These are phyloP conservation scores for Phytophthora cactorum DNA, from an alignment of 352 stramenopile species.

Conservation along the genomic window DNA sequence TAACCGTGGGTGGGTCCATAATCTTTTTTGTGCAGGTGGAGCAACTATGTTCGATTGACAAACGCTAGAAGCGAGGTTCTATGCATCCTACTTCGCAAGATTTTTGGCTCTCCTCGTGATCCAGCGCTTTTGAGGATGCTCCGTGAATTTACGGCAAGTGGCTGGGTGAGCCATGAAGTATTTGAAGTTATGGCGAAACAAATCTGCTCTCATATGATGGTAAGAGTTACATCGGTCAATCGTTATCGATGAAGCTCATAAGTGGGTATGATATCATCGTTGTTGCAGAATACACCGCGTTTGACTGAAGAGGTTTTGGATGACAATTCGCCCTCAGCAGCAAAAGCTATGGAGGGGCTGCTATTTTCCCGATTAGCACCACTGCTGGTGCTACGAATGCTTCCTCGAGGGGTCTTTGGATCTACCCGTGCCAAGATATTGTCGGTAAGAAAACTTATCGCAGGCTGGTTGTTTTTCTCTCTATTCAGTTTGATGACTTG, in stretches of 20 bases:
- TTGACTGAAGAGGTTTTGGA: slow-evolving; percentile 58
- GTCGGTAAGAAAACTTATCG: slow-evolving; percentile 27
- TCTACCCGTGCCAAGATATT: slow-evolving; percentile 3
- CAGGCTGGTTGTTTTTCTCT: neutral
- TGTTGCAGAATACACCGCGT: slow-evolving; percentile 39
- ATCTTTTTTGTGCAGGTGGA: slow-evolving; percentile 37
- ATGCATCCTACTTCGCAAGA: slow-evolving; percentile 42
- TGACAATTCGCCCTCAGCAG: slow-evolving; percentile 42
- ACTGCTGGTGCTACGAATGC: slow-evolving; percentile 65
- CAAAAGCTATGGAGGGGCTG: slow-evolving; percentile 47
- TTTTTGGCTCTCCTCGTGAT: slow-evolving; percentile 54
- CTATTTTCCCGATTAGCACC: slow-evolving; percentile 70
- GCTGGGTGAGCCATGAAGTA: slow-evolving; percentile 35
- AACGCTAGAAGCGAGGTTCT: slow-evolving; percentile 28
- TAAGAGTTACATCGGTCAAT: slow-evolving; percentile 11
- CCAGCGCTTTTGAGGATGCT: slow-evolving; percentile 47
- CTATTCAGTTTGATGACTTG: slow-evolving; percentile 4
- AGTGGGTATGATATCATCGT: neutral
- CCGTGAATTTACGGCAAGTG: slow-evolving; percentile 45
- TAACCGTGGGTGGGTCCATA: neutral
- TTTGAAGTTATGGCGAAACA: slow-evolving; percentile 31
- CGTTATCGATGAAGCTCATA: slow-evolving; percentile 8
- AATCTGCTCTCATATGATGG: slow-evolving; percentile 47
- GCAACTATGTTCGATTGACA: slow-evolving; percentile 16
- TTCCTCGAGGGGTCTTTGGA: slow-evolving; percentile 43